phyloP scores from a whole-genome alignment of 2,329 filamentous ascomycete genomes.

The Botrytis pseudocinerea region DNA sequence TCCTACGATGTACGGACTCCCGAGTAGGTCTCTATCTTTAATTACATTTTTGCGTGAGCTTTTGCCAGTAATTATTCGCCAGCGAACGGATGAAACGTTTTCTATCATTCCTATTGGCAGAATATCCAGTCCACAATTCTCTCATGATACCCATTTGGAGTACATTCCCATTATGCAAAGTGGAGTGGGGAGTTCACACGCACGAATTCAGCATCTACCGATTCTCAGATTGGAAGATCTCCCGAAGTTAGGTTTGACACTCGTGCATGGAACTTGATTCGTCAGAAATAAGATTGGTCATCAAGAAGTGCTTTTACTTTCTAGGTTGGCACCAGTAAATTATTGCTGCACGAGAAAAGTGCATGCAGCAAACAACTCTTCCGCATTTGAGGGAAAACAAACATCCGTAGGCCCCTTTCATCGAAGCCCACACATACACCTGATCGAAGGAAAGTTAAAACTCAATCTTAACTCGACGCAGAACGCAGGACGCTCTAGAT shows the following conservation, averaged over 20 bases:
- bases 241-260: slow-evolving; percentile 1
- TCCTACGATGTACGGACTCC: background rate
- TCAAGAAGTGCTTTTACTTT: background rate
- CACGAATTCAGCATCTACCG: background rate
- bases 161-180: background rate
- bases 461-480: too few relatives aligned
- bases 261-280: slow-evolving; percentile 4
- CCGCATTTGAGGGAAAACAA: background rate
- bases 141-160: slow-evolving; percentile 3
- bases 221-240: slow-evolving; percentile 17
- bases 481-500: background rate
- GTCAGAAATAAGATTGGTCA: slow-evolving; percentile 20
- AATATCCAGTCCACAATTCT: background rate
- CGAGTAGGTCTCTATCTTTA: background rate
- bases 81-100: background rate
- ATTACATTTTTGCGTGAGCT: background rate
- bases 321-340: background rate
- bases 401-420: background rate
- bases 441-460: background rate
- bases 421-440: background rate
- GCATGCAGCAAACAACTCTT: background rate
- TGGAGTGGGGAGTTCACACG: slow-evolving; percentile 8
- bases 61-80: background rate
- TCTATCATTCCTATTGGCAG: slow-evolving; percentile 7
- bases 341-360: background rate